phyloP scores from a whole-genome alignment of 805 yeast genomes.

The Suhomyces faveliae region DNA sequence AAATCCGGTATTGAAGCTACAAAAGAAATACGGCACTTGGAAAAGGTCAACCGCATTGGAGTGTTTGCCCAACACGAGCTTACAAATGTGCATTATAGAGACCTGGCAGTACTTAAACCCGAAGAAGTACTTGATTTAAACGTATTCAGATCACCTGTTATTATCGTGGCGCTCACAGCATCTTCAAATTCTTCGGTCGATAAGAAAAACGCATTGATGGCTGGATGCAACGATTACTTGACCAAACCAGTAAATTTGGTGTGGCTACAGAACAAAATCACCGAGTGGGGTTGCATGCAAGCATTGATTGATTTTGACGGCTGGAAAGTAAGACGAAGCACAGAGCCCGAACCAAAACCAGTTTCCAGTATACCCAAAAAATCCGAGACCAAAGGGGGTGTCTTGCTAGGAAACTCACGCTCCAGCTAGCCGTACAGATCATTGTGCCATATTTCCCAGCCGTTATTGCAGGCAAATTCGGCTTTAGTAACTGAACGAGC shows the following conservation, averaged over 20 bases:
- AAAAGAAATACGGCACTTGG: slow-evolving; percentile 83
- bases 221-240: slow-evolving; percentile 95
- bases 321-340: slow-evolving; percentile 51
- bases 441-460: background rate
- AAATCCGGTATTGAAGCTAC: slow-evolving; percentile 96
- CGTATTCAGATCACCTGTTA: slow-evolving; percentile 89
- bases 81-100: slow-evolving; percentile 18
- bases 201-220: slow-evolving; percentile 85
- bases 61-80: slow-evolving; percentile 47
- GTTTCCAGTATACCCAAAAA: background rate
- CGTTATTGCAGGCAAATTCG: slow-evolving; percentile 1
- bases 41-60: slow-evolving; percentile 77
- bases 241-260: slow-evolving; percentile 94
- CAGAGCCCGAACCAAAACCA: background rate
- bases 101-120: slow-evolving; percentile 26
- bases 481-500: no score
- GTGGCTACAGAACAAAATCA: slow-evolving; percentile 91
- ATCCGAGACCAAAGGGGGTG: background rate
- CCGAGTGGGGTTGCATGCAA: slow-evolving; percentile 99
- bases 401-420: background rate
- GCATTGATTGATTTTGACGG: slow-evolving; percentile 94
- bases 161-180: slow-evolving; percentile 95
- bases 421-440: background rate
- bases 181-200: slow-evolving; percentile 77
- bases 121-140: slow-evolving; percentile 59